Evolutionary conservation across 2,329 filamentous ascomycete species (phyloP), one percentile per base, ranked within the genome.

Genomic region (Trichoderma sp.): DNA sequence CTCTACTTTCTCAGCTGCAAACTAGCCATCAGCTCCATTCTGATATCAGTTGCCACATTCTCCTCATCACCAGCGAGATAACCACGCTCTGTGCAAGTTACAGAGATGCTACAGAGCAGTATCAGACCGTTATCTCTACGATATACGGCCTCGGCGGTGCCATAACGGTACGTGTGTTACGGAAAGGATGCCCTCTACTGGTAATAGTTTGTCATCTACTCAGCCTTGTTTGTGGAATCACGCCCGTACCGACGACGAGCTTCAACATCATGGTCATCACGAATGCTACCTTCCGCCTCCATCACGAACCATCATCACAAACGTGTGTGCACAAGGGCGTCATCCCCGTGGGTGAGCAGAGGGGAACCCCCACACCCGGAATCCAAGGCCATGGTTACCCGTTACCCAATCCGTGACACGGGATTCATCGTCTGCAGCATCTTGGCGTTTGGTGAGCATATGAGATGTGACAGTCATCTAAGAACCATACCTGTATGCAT

Each of bases 401-500:
- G 69, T 73, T 73, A 65, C 69, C 69, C 16, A 14, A 64, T 73
- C 69, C 60, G 69, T 73, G 69, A 73, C 41, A 73, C 69, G 69
- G 59, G 69, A 73, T 73, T 41, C 69, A 53, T 65, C 14, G 41
- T 45, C 60, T 73, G 69, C 69, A 59, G 45, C 66, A 38, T 56
- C 60, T 35, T 73, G 59, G 60, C 69, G 35, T 35, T 63, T 27
- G 33, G 14, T 56, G 29, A 53, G 41, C 38, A 73, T 65, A 9
- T 73, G 69, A 73, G 27, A 65, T 64, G 29, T 73, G 69, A 73
- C 41, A 2, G 29, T n/a, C 53, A 71, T 50, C 68, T 63, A 63
- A 21, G 67, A 41, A 63, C 56, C 56, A 50, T 64, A 29, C 69
- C 31, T 21, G 11, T 24, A 56, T 56, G 21, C 21, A 56, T 24